Base-by-base conservation (phyloP, 768 basidiomycete species). In the Phanerochaete sordida region DNA sequence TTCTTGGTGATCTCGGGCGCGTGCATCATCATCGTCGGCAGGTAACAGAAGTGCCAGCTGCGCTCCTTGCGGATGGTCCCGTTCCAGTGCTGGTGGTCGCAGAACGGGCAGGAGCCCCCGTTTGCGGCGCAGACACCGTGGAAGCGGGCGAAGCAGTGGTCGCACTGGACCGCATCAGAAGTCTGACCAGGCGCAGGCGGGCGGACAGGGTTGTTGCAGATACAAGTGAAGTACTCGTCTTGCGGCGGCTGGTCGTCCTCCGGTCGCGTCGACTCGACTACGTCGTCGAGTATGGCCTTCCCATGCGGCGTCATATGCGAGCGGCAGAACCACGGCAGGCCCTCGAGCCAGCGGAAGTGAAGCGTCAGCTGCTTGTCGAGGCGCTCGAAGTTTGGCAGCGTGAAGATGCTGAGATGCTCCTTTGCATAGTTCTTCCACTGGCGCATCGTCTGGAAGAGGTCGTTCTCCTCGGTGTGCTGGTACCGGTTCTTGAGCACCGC, bases 61-160 rank as follows among this genome's bases (percentile, higher is more conserved):
- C 92, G 85, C 63, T 89, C 83, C 72, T 92, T 93, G 69, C 85
- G 84, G 55, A 93, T 86, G 2, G 88, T 82, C 21, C 91, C 91
- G 65, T 93, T 91, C 91, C 91, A 93, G 68, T 94, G 92, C 62
- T 92, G 88, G 66, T 92, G 91, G 64, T 94, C 91, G 64, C 91
- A 94, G 77, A 94, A 94, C 0, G 91, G 91, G 69, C 91, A 94
- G 4, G 91, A 94, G 35, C 91, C 92, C n/a, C 91, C 91, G 63
- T 88, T 90, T 64, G 86, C 87, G 12, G 91, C 91, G 66, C 91
- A 93, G 51, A 85, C 80, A 4, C 90, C 91, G 62, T 94, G 91
- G 74, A 94, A 94, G 51, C 91, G 79, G 50, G 91, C 92, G 70
- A 83, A 90, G 63, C 91, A 94, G 65, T 93, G 91, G 68, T 94